Evolutionary conservation across 1,284 basidiomycete genomes (phyloP), one percentile per base, ranked within the genome.

Genomic region (Trichosporon sp.): DNA sequence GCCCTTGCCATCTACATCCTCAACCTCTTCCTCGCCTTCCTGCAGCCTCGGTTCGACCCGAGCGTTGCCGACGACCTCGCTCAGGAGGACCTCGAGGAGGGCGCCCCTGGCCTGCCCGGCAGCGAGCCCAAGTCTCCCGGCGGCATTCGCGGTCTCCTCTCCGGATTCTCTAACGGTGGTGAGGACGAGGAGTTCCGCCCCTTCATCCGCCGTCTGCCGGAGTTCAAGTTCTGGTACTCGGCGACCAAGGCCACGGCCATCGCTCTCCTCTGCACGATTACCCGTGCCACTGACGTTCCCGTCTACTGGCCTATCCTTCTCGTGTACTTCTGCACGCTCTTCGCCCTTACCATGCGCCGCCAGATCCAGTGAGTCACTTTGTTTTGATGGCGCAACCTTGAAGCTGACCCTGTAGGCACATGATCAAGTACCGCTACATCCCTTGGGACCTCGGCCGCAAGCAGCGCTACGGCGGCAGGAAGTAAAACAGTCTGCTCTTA

Each of bases 261-360:
- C 68, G 91, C 94, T 4, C 80, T 97, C 62, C 83, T 91, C 66
- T 90, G 91, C 81, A 93, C 95, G 3, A 84, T 90, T 70, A 95
- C 91, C 31, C 87, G 90, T 62, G 84, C 85, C 12, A 96, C 96
- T 76, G 95, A 98, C 81, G 91, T 98, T 21, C 96, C 96, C 12
- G 96, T 99, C 25, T 98, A 97, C 84, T 98, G 96, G 94, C 95
- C 95, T 12, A 97, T 98, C 83, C 87, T 97, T 62, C 89, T 98
- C 75, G 86, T 98, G 75, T 97, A 97, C 85, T 94, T 95, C 86
- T 89, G 90, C 81, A 89, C 92, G 65, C 86, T 95, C 62, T 94
- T 95, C 79, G 88, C 90, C 25, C 85, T 96, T 75, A 95, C 93
- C 15, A 95, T 96, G 93, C 87, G 93, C 73, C 86, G 93, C 75